Base-by-base conservation (phyloP, 257 asterid genomes). In the Cruciata laevipes region DNA sequence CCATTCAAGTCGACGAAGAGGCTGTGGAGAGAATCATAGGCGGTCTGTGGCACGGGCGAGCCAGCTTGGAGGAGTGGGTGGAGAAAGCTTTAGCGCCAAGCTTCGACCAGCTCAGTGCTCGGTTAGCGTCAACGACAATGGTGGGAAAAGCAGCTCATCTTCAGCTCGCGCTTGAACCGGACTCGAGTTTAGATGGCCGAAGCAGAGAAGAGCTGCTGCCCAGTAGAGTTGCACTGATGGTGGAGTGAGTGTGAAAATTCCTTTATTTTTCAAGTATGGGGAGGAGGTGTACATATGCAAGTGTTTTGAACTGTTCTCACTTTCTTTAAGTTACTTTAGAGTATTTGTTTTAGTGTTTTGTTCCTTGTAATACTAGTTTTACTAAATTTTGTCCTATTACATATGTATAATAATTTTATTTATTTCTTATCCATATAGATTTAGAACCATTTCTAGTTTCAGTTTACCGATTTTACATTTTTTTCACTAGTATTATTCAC, bases 11-110 rank as follows among this genome's bases (percentile, higher is more conserved):
- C 3, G 94, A 82, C 31, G 90, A 89, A n/a, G 82, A 79, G 24
- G 88, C 78, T 7, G 68, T 85, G 52, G 96, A 89, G 74, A 88
- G 76, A 74, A 85, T 89, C 73, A 31, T 86, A 16, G 95, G 93
- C 9, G 98, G 96, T 33, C 49, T 92, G 35, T 87, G 90, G 91
- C 86, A 84, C 23, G 97, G 86, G 33, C 75, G 70, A 58, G 79
- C 81, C 0, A 79, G 96, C 61, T 70, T 92, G 10, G 85, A 56
- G 33, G 85, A 85, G 69, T 92, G 98, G 98, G 77, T 86, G 2
- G 86, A 78, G 55, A 83, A 79, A 27, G 89, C 81, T 23, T 63
- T 89, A 63, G 78, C 63, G 3, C 98, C 97, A 1, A 75, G 89
- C 61, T 87, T 92, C 11, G 79, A 82, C 0, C 82, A 68, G 32